These are phyloP conservation scores for Penicillium hesseltinei DNA, from an alignment of 2,329 filamentous ascomycete genomes.

Conservation along the genomic window DNA sequence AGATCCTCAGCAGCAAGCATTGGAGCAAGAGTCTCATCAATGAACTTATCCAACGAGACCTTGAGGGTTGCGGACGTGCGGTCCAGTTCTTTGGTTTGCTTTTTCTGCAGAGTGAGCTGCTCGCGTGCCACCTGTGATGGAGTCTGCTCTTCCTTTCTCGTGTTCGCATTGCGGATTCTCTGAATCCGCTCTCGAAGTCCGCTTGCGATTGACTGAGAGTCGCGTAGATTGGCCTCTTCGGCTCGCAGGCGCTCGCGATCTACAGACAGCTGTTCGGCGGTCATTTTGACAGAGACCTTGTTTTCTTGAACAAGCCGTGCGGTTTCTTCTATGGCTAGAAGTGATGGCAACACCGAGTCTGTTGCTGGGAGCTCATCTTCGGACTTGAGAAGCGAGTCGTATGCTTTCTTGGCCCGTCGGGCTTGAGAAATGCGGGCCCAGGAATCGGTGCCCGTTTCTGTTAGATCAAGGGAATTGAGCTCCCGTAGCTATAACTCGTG, in stretches of 20 bases:
- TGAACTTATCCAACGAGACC: slow-evolving; percentile 65
- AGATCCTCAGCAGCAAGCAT: slow-evolving; percentile 82
- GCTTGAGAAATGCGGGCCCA: slow-evolving; percentile 46
- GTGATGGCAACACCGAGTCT: slow-evolving; percentile 66
- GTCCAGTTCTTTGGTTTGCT: slow-evolving; percentile 61
- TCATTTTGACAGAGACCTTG: slow-evolving; percentile 55
- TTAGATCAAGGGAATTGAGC: slow-evolving; percentile 31
- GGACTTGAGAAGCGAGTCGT: slow-evolving; percentile 60
- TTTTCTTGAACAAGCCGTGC: slow-evolving; percentile 64
- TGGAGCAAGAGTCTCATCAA: slow-evolving; percentile 66
- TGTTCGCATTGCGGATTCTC: slow-evolving; percentile 57
- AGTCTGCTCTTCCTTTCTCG: slow-evolving; percentile 57
- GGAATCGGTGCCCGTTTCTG: slow-evolving; percentile 29
- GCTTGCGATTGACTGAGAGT: slow-evolving; percentile 47
- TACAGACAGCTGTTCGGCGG: slow-evolving; percentile 40
- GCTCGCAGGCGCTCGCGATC: slow-evolving; percentile 42
- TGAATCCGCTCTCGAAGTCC: slow-evolving; percentile 59
- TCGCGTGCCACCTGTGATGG: slow-evolving; percentile 63
- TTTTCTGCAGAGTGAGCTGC: slow-evolving; percentile 59
- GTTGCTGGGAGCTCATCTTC: slow-evolving; percentile 65
- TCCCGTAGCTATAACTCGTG: slow-evolving; percentile 32
- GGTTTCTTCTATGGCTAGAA: slow-evolving; percentile 69
- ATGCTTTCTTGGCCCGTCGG: slow-evolving; percentile 60
- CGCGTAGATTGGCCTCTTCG: slow-evolving; percentile 49
- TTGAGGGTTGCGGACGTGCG: slow-evolving; percentile 61